Percentiles rank a stretch among this genome's conserved stretches.
These are phyloP conservation scores for Tuber aestivum DNA, from an alignment of 495 filamentous ascomycete species.

Conservation along the genomic window DNA sequence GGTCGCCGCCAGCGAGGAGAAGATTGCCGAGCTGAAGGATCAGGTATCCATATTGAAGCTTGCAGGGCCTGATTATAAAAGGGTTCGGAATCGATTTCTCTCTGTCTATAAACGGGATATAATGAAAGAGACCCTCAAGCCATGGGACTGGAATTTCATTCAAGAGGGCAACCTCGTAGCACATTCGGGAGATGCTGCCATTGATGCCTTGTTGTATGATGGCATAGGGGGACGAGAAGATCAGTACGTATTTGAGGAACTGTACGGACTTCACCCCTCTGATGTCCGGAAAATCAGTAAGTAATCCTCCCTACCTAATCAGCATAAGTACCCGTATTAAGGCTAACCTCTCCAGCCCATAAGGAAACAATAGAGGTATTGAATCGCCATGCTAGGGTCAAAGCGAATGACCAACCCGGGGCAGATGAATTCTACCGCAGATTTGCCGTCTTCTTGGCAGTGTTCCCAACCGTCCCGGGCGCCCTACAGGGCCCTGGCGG, in stretches of 20 bases:
- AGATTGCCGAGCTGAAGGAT: neutral
- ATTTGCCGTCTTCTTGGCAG: neutral
- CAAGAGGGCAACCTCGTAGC: neutral
- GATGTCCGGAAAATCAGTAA: neutral
- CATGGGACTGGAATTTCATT: neutral
- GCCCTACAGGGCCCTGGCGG: too few species aligned
- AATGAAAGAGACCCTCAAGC: neutral
- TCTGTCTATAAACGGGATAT: neutral
- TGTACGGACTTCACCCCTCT: neutral
- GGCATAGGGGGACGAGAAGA: neutral
- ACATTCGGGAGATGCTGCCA: neutral
- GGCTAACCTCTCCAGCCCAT: neutral
- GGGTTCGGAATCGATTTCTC: neutral
- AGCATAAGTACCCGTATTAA: neutral
- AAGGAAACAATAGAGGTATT: neutral
- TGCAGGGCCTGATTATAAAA: neutral
- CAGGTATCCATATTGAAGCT: neutral
- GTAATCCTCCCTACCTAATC: neutral
- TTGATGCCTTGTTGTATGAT: neutral
- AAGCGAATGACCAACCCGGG: neutral
- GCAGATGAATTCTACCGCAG: neutral
- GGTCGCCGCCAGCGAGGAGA: too few species aligned
- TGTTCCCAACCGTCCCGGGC: too few species aligned
- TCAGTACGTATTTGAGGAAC: neutral
- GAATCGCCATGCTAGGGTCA: neutral